These are phyloP conservation scores for Cercospora citrullina DNA, from an alignment of 2,329 filamentous ascomycete genomes.

Conservation along the genomic window DNA sequence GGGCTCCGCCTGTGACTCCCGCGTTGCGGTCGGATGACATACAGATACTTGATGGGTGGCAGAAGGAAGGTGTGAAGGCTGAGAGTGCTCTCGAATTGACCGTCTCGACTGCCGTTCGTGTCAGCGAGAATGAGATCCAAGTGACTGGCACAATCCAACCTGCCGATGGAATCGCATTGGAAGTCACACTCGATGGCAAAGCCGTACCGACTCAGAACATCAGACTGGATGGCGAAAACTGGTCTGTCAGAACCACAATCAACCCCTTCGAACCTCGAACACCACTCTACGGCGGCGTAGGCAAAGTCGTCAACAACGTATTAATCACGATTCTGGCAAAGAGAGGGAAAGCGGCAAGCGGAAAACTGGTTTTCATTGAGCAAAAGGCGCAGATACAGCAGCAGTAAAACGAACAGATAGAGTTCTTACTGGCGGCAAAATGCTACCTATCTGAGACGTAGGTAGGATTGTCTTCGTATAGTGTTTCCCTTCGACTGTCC, in stretches of 20 bases:
- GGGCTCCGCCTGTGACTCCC: conserved; percentile 32
- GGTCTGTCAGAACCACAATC: conserved; percentile 21
- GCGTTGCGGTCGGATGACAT: conserved; percentile 28
- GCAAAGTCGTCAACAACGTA: conserved; percentile 30
- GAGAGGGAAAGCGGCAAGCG: conserved; percentile 4
- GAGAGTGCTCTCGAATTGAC: not conserved
- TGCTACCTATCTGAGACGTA: not conserved
- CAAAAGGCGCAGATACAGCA: conserved; percentile 19
- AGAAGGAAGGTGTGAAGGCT: not conserved
- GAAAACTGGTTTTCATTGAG: conserved; percentile 22
- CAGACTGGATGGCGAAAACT: conserved; percentile 12
- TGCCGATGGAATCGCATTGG: not conserved
- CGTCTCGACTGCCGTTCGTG: conserved; percentile 3
- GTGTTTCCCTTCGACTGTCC: not conserved
- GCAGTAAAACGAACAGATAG: not conserved
- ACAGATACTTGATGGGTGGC: not conserved
- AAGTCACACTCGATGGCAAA: conserved; percentile 22
- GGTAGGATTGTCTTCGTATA: not conserved
- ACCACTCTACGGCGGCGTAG: conserved; percentile 33
- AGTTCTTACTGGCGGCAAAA: not conserved
- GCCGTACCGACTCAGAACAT: not conserved
- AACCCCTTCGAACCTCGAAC: conserved; percentile 27
- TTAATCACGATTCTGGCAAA: conserved; percentile 24
- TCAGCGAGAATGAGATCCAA: conserved; percentile 11
- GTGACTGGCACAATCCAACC: not conserved